Evolutionary conservation across 2,329 filamentous ascomycete species (phyloP).

Genomic region (Ambrosiella beaveri): DNA sequence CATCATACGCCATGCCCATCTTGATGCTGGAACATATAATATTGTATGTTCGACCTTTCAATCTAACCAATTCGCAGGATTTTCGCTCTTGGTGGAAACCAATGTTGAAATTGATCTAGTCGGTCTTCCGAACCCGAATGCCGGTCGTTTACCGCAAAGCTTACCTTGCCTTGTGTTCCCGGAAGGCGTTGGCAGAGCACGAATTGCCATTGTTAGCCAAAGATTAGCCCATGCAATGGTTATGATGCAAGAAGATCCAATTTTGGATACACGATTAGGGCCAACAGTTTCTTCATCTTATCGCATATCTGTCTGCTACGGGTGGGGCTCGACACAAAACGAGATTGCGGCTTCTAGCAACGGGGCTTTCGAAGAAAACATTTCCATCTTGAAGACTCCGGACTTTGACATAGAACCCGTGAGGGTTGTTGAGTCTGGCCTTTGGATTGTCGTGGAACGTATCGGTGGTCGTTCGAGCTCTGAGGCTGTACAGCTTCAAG

Average conservation of each 20-base stretch:
- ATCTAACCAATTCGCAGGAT: constrained; percentile 55
- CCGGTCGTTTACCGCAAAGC: constrained; percentile 50
- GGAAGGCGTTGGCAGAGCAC: constrained; percentile 23
- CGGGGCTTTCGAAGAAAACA: constrained; percentile 58
- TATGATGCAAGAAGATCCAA: constrained; percentile 19
- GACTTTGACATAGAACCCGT: constrained; percentile 59
- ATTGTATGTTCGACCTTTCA: constrained; percentile 86
- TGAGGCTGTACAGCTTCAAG: constrained; percentile 33
- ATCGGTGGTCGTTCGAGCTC: constrained; percentile 36
- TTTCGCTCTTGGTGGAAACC: constrained; percentile 58
- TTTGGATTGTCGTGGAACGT: constrained; percentile 72
- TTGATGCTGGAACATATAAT: constrained; percentile 64
- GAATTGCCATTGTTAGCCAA: constrained; percentile 17
- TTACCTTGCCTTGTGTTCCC: constrained; percentile 39
- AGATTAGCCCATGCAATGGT: constrained; percentile 2
- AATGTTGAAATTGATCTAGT: constrained; percentile 31
- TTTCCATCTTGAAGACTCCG: constrained; percentile 47
- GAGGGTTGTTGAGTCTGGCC: constrained; percentile 35
- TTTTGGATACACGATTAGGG: neutral
- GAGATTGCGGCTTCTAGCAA: constrained; percentile 48
- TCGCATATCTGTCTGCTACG: constrained; percentile 55
- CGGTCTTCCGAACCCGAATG: constrained; percentile 52
- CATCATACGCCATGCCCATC: constrained; percentile 40
- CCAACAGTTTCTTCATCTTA: constrained; percentile 31
- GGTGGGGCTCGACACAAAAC: constrained; percentile 49